Evolutionary conservation across 345 rosid genomes (phyloP), one percentile per base, ranked within the genome.

Genomic region (Theobroma cacao): DNA sequence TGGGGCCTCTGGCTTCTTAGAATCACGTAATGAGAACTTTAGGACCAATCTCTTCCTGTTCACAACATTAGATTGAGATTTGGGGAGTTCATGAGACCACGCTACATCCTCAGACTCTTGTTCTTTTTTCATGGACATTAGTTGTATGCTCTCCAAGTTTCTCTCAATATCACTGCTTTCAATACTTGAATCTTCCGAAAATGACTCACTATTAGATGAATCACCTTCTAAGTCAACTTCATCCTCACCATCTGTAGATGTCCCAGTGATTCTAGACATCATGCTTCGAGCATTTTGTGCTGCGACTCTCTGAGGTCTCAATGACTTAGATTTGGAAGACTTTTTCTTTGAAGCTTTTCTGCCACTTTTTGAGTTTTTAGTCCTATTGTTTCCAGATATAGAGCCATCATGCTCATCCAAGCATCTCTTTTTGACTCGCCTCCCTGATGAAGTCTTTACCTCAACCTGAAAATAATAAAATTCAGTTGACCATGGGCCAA

Each of bases 251-350:
- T 88, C 98, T 5, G 92, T 82, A 75, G 94, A 89, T 78, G 94
- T 83, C 85, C 92, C 99, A 66, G 90, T 90, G 76, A 92, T 88
- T 83, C 89, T 91, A 80, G 97, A 90, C 77, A 96, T 90, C 90
- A 92, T 85, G 79, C 85, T 88, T 81, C 89, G 89, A 64, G 99
- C 99, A 85, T 92, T 91, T 72, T 90, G 93, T 68, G 98, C 99
- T 18, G 99, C 98, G 77, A 89, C 89, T 85, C 99, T 89, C 84
- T 90, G 97, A 71, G 99, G 98, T 78, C 99, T 93, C 80, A 86
- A 80, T 78, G 87, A 84, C 82, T 90, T 91, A 63, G 85, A 86
- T 84, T 81, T 87, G 72, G 86, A 88, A 82, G 89, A 87, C 86
- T 87, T 89, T 77, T 79, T 82, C 84, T 86, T 91, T 43, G 88